These are phyloP conservation scores for Trametes versicolor DNA, from an alignment of 1,284 basidiomycete species.

Conservation along the genomic window DNA sequence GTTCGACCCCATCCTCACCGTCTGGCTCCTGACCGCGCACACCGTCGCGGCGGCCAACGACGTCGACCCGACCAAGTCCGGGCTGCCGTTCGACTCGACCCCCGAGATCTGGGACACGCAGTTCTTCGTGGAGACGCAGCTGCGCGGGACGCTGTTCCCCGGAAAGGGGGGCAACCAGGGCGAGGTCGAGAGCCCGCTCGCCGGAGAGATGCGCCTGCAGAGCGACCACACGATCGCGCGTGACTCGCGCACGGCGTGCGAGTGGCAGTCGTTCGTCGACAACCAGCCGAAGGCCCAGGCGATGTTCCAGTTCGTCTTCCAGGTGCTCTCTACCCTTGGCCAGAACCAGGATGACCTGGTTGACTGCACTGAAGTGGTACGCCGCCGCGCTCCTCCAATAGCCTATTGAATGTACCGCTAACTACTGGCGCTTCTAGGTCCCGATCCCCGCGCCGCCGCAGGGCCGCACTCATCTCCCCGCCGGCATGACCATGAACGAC, in stretches of 20 bases:
- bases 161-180: conserved; percentile 32
- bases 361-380: conserved; percentile 40
- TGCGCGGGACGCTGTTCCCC: conserved; percentile 39
- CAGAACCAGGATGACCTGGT: conserved; percentile 36
- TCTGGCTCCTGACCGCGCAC: conserved; percentile 1
- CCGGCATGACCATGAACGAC: conserved; percentile 43
- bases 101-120: conserved; percentile 25
- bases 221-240: conserved; percentile 43
- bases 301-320: conserved; percentile 42
- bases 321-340: conserved; percentile 42
- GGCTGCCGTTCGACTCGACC: conserved; percentile 27
- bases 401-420: neutral
- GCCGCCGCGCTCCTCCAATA: neutral
- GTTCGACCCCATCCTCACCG: conserved; percentile 7
- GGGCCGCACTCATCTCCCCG: conserved; percentile 45
- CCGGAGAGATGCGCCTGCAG: conserved; percentile 40
- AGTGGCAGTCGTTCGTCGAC: conserved; percentile 51
- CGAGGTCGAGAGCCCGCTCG: conserved; percentile 32
- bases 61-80: conserved; percentile 23
- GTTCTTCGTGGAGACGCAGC: conserved; percentile 28
- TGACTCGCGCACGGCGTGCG: conserved; percentile 36
- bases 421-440: conserved; percentile 7
- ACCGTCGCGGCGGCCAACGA: conserved; percentile 16
- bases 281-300: conserved; percentile 41
- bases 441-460: conserved; percentile 43